Conservation (phyloP, 169 alveolate genomes). For the Cryptosporidium felis region DNA sequence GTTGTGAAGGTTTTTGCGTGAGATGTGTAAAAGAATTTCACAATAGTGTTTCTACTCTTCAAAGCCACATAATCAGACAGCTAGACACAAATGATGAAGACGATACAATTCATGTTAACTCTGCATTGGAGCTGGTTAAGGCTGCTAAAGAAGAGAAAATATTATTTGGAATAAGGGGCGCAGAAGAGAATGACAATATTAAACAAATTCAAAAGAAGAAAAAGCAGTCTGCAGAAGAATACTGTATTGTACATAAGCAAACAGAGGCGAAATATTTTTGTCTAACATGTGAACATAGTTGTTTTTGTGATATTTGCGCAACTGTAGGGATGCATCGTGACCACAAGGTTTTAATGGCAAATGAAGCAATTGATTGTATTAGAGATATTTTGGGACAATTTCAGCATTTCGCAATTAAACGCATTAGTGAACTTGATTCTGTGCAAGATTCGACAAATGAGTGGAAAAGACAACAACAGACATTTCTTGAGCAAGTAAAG, state of each 20-base stretch:
- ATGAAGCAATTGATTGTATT: constrained; percentile 59
- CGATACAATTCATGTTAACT: neutral
- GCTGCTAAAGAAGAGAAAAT: constrained; percentile 55
- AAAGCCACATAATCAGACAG: constrained; percentile 35
- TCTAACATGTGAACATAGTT: constrained; percentile 62
- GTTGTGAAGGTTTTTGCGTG: constrained; percentile 54
- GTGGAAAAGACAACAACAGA: constrained; percentile 28
- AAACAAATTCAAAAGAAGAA: constrained; percentile 22
- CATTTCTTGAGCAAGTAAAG: constrained; percentile 47
- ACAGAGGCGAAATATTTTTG: constrained; percentile 55
- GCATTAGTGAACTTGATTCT: constrained; percentile 53
- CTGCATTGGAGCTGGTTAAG: neutral
- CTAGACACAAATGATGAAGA: neutral
- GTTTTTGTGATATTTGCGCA: constrained; percentile 66
- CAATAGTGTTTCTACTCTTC: constrained; percentile 28
- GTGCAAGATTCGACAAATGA: constrained; percentile 51
- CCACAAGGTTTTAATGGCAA: constrained; percentile 66
- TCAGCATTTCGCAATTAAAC: constrained; percentile 43
- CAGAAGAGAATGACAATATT: neutral
- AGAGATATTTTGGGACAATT: constrained; percentile 50
- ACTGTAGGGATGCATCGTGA: constrained; percentile 71
- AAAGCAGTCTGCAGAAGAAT: constrained; percentile 36
- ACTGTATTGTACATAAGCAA: constrained; percentile 54
- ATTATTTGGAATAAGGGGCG: constrained; percentile 21
- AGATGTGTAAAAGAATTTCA: constrained; percentile 52